A percentile compares a stretch with the other conserved stretches of the same genome.
phyloP scores from a whole-genome alignment of 148 eudicot genomes.

The Chenopodium suecicum region DNA sequence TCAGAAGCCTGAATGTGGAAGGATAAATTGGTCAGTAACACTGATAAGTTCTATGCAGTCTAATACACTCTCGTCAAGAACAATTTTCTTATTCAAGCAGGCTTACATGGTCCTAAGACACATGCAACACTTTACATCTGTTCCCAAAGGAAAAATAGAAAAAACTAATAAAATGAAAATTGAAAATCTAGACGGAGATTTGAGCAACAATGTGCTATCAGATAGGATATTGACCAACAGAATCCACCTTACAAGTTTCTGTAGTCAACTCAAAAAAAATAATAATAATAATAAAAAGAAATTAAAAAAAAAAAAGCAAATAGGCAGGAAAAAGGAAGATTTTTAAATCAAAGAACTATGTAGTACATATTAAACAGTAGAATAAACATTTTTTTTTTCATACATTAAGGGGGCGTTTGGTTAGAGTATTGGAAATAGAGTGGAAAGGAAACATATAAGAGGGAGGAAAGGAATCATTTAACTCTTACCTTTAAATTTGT shows the following conservation, averaged over 20 bases:
- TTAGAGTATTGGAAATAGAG: no score
- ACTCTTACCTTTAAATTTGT: no score
- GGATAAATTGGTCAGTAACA: not conserved
- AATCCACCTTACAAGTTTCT: not conserved
- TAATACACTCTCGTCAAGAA: slow-evolving; percentile 4
- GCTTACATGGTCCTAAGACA: not conserved
- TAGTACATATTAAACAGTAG: no score
- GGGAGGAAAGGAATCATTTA: no score
- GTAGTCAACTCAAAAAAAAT: not conserved
- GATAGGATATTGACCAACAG: not conserved
- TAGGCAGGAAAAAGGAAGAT: no score
- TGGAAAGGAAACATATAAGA: no score
- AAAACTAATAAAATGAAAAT: not conserved
- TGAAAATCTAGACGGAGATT: not conserved
- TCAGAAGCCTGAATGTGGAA: slow-evolving; percentile 46
- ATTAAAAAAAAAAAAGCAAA: no score
- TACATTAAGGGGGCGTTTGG: no score
- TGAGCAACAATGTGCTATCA: not conserved
- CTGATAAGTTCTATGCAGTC: not conserved
- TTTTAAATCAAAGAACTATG: no score
- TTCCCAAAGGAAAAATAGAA: not conserved
- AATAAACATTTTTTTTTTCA: no score
- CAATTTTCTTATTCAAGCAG: not conserved
- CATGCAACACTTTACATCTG: not conserved
- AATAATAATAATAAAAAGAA: no score